Evolutionary conservation across 352 stramenopile genomes (phyloP).

Genomic region (Phytophthora crassamura): DNA sequence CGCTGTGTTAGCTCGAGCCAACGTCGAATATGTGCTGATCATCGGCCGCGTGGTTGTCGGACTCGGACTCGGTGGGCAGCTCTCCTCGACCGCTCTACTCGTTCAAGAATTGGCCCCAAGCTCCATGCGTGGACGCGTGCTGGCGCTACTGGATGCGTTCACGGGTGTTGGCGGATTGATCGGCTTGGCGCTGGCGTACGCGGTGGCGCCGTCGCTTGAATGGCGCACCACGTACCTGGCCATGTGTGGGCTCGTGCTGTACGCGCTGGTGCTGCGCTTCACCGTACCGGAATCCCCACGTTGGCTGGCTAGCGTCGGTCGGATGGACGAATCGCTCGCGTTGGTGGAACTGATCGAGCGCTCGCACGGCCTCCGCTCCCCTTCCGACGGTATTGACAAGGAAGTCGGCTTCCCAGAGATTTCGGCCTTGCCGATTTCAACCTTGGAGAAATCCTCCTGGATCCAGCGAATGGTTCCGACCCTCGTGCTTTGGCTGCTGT

Average conservation of each 20-base stretch:
- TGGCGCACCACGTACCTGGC: slow-evolving; percentile 46
- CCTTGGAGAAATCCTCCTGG: slow-evolving; percentile 1
- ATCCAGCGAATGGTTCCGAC: slow-evolving; percentile 8
- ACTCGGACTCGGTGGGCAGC: slow-evolving; percentile 46
- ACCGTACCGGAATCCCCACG: slow-evolving; percentile 49
- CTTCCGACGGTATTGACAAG: slow-evolving; percentile 4
- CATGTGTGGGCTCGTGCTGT: slow-evolving; percentile 33
- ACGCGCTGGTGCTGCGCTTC: slow-evolving; percentile 30
- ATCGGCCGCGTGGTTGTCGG: slow-evolving; percentile 41
- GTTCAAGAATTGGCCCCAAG: slow-evolving; percentile 47
- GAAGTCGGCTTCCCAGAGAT: slow-evolving; percentile 7
- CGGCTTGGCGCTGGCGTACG: slow-evolving; percentile 40
- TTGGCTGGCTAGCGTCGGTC: slow-evolving; percentile 46
- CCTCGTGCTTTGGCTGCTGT: slow-evolving; percentile 23
- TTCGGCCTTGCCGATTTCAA: slow-evolving; percentile 10
- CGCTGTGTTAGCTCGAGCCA: slow-evolving; percentile 30
- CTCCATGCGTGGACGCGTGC: slow-evolving; percentile 33
- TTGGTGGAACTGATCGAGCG: slow-evolving; percentile 30
- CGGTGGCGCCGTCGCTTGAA: slow-evolving; percentile 31
- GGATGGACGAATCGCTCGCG: slow-evolving; percentile 31
- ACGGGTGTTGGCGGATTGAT: slow-evolving; percentile 42
- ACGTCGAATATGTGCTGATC: slow-evolving; percentile 31
- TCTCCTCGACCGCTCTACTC: slow-evolving; percentile 39
- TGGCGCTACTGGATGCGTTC: slow-evolving; percentile 52
- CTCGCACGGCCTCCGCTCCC: neutral